These are phyloP conservation scores for Lathyrus aphaca DNA, from an alignment of 306 rosid species.

Conservation along the genomic window DNA sequence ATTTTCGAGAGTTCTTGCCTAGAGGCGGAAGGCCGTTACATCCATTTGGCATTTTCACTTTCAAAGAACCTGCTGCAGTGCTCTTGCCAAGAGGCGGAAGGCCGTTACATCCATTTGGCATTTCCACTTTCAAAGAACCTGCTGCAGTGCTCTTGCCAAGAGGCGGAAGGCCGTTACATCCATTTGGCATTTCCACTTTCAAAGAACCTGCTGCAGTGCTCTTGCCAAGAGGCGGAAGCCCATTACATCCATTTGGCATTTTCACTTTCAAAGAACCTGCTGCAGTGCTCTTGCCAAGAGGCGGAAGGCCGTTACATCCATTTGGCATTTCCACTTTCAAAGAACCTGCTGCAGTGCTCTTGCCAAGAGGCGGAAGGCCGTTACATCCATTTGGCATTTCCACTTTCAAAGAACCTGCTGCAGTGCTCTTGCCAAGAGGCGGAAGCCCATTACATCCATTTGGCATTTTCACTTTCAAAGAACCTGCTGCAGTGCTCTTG, in stretches of 20 bases:
- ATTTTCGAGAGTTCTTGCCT: constrained; percentile 59
- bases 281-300: no score
- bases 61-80: constrained; percentile 42
- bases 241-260: constrained; percentile 50
- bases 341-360: no score
- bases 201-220: constrained; percentile 44
- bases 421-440: no score
- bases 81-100: constrained; percentile 53
- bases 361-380: no score
- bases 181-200: constrained; percentile 49
- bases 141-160: constrained; percentile 47
- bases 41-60: constrained; percentile 50
- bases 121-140: constrained; percentile 45
- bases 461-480: no score
- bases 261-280: constrained; percentile 45
- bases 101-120: constrained; percentile 49
- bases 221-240: constrained; percentile 52
- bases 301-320: no score
- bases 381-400: no score
- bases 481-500: no score
- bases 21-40: constrained; percentile 48
- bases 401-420: no score
- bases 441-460: no score
- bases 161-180: constrained; percentile 48
- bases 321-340: no score